These are phyloP conservation scores for Vitrella brassicaformis DNA, from an alignment of 73 alveolate genomes.

Conservation along the genomic window DNA sequence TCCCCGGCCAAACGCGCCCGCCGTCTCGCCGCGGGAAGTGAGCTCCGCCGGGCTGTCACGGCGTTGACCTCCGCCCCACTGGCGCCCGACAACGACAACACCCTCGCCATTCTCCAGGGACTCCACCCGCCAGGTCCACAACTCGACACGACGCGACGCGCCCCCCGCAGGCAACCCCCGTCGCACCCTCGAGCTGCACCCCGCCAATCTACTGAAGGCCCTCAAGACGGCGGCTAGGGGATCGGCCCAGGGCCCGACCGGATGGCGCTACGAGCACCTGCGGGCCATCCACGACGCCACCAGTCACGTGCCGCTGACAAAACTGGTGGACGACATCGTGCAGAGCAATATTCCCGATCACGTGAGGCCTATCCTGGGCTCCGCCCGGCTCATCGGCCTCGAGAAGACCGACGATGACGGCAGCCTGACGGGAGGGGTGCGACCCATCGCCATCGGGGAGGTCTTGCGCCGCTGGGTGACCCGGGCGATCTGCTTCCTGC, in stretches of 20 bases:
- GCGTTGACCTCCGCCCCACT: too few relatives aligned
- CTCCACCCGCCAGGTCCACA: too few relatives aligned
- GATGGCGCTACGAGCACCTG: constrained; percentile 5
- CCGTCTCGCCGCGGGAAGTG: too few relatives aligned
- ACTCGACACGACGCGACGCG: too few relatives aligned
- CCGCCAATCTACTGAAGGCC: neutral
- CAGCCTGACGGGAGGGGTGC: constrained; percentile 10
- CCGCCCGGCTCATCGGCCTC: neutral
- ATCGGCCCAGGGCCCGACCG: constrained; percentile 1
- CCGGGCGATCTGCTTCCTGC: neutral
- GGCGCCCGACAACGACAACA: too few relatives aligned
- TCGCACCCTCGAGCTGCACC: neutral
- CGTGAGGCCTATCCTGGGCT: neutral
- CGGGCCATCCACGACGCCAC: constrained; percentile 2
- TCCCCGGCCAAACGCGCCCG: too few relatives aligned
- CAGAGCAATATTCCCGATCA: neutral
- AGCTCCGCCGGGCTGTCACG: too few relatives aligned
- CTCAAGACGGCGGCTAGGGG: neutral
- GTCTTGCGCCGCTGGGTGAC: neutral
- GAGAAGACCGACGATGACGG: neutral
- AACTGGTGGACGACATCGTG: neutral
- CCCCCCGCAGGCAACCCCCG: too few relatives aligned
- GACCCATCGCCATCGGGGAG: constrained; percentile 11
- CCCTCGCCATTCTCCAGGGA: too few relatives aligned
- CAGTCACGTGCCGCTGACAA: neutral